Base-by-base conservation (phyloP, 1,284 basidiomycete genomes). In the Tilletiopsis washingtonensis region DNA sequence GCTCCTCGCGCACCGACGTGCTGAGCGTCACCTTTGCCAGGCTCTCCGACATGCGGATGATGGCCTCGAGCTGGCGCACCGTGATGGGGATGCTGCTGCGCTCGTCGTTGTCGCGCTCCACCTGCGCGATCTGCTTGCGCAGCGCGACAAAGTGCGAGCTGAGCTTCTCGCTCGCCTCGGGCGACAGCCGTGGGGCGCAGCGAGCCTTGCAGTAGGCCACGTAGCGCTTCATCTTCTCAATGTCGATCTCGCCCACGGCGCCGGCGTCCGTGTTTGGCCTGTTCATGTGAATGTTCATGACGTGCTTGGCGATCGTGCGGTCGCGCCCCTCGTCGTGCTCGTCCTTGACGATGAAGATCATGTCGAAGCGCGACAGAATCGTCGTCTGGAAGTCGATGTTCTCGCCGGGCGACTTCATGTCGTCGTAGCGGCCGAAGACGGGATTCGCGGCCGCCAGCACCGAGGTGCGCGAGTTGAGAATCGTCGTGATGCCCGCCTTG, bases 301-400 rank as follows among this genome's bases (percentile, higher is more conserved):
- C 91, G 73, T 97, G 91, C 75, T 85, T 88, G 11, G 94, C 93
- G 62, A 98, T 94, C 62, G 85, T 89, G 71, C 84, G 82, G 75
- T 99, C 94, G 41, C 94, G 81, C 45, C 80, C 78, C 75, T 98
- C 94, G 72, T 97, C 90, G 75, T 98, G 94, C 69, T 97, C 91
- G 70, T 99, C 94, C 74, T 88, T 91, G 61, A 99, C 87, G 63
- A 99, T 94, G 77, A 98, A 99, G 69, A 99, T 98, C 94, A 99
- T 96, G 72, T 99, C 94, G 75, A 99, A 99, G 56, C 94, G 85
- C 47, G 90, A 96, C 75, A 99, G 75, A 68, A 99, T 96, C 1
- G 94, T 98, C 2, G 94, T 97, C 76, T 97, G 91, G 74, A 96
- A 96, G 74, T 96, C 91, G 54, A 96, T 96, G 73, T 96, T 96